Conservation (phyloP, 108 stramenopile species). For the Phaeodactylum tricornutum region DNA sequence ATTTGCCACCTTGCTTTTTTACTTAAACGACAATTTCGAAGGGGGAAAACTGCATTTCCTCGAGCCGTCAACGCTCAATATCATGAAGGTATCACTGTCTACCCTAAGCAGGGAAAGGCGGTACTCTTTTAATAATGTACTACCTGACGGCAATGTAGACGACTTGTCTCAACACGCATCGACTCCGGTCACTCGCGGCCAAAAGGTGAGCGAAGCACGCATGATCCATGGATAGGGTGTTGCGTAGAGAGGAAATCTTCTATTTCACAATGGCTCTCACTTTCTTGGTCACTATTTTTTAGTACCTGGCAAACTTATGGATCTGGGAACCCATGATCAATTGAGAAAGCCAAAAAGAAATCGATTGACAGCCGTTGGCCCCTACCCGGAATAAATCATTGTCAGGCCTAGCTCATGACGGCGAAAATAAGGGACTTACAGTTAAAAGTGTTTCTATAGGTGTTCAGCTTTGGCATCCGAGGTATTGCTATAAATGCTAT, state of each 20-base stretch:
- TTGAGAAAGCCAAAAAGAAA: constrained; percentile 10
- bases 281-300: background rate
- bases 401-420: no score
- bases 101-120: no score
- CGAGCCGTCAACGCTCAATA: constrained; percentile 73
- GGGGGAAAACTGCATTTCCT: constrained; percentile 84
- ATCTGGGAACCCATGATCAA: constrained; percentile 58
- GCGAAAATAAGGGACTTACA: no score
- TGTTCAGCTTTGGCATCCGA: no score
- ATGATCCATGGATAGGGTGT: background rate
- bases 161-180: constrained; percentile 80
- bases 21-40: constrained; percentile 44
- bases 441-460: no score
- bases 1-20: constrained; percentile 80
- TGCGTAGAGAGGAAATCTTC: background rate
- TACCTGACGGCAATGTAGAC: constrained; percentile 90
- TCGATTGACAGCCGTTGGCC: no score
- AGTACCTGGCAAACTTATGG: constrained; percentile 78
- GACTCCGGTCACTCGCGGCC: constrained; percentile 51
- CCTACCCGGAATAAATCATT: no score
- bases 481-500: no score
- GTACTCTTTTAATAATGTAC: constrained; percentile 85
- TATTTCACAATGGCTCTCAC: background rate
- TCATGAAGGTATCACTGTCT: constrained; percentile 58
- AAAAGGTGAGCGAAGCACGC: constrained; percentile 21